phyloP scores from a whole-genome alignment of 208 protist species.

The Vickermania spadyakhi region DNA sequence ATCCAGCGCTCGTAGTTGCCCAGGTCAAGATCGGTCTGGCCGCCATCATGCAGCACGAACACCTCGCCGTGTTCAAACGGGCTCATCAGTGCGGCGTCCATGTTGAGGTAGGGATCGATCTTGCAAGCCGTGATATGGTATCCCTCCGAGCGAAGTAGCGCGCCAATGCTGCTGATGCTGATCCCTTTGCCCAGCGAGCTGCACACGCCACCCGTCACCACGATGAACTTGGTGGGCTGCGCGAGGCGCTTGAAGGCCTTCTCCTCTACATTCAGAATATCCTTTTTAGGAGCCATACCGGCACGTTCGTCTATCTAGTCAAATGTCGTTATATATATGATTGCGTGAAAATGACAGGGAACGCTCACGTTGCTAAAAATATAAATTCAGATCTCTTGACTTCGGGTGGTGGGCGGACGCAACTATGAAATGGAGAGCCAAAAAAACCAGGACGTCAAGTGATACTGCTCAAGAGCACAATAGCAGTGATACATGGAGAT shows the following conservation, averaged over 20 bases:
- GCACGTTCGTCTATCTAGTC: too few species aligned
- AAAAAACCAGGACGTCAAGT: too few species aligned
- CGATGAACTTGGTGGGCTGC: constrained; percentile 87
- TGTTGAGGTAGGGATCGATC: constrained; percentile 99
- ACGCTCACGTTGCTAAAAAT: too few species aligned
- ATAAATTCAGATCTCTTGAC: too few species aligned
- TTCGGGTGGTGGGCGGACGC: background rate
- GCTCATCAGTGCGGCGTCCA: constrained; percentile 91
- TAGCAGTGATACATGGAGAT: too few species aligned
- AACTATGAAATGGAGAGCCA: background rate
- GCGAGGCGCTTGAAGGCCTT: background rate
- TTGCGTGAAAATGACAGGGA: too few species aligned
- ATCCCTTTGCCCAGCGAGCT: constrained; percentile 98
- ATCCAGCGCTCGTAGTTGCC: constrained; percentile 99
- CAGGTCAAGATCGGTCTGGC: constrained; percentile 95
- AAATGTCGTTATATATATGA: too few species aligned
- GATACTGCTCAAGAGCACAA: too few species aligned
- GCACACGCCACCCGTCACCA: constrained; percentile 98
- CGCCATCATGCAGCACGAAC: constrained; percentile 99
- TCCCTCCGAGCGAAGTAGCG: constrained; percentile 79
- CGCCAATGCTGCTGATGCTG: constrained; percentile 75
- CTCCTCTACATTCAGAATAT: background rate
- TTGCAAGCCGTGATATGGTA: constrained; percentile 96
- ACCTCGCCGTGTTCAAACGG: constrained; percentile 98
- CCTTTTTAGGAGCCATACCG: background rate